These are phyloP conservation scores for Ilyonectria robusta DNA, from an alignment of 2,329 filamentous ascomycete genomes.

Conservation along the genomic window DNA sequence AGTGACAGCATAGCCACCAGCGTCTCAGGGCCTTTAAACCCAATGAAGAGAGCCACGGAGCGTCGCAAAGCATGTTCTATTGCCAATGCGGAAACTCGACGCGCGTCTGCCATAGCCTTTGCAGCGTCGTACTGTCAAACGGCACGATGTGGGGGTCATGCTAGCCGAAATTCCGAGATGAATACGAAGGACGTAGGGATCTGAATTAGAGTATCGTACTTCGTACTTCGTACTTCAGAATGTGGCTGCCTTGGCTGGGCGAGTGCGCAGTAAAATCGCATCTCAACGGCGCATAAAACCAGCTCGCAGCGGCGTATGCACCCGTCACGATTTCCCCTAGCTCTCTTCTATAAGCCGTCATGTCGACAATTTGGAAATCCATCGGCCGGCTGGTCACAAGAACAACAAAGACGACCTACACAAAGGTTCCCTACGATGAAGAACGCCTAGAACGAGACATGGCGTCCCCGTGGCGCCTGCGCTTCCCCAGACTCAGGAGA, in stretches of 20 bases:
- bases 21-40: too few relatives aligned
- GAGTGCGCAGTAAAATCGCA: neutral
- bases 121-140: neutral
- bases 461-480: neutral
- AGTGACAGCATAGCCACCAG: too few relatives aligned
- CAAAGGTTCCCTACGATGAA: conserved; percentile 1
- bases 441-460: neutral
- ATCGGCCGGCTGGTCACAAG: conserved; percentile 1
- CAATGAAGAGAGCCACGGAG: too few relatives aligned
- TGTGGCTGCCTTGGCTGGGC: too few relatives aligned
- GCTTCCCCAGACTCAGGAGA: neutral
- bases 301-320: neutral
- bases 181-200: too few relatives aligned
- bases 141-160: too few relatives aligned
- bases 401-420: neutral
- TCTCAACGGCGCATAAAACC: neutral
- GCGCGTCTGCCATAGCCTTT: neutral
- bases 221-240: too few relatives aligned
- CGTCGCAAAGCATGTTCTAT: too few relatives aligned
- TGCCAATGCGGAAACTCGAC: neutral
- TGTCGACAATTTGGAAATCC: neutral
- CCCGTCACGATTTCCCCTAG: neutral
- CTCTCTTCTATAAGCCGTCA: neutral
- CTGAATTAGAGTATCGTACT: too few relatives aligned
- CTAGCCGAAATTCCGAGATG: neutral